Base-by-base conservation (phyloP, 1,284 basidiomycete species). In the Afroboletus lepidellus region DNA sequence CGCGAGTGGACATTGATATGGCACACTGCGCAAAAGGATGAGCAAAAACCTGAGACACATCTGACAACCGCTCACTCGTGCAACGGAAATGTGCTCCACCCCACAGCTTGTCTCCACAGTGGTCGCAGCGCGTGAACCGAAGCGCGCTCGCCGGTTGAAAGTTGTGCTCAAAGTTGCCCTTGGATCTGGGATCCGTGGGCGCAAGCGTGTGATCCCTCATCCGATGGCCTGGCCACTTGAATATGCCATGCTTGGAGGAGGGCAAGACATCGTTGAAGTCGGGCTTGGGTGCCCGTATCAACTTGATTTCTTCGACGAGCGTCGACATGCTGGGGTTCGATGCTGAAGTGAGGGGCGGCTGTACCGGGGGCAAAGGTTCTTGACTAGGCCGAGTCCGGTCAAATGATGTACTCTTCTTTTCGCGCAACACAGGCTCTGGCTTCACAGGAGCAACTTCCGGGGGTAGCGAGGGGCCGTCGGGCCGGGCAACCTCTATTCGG, bases 101-200 rank as follows among this genome's bases (percentile, higher is more conserved):
- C 94, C 95, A 99, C 87, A 99, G 87, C 77, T 98, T 99, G 66
- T 98, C 97, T 36, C 88, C 87, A 68, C 96, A 99, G 52, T 96
- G 87, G 65, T 98, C 94, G 68, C 96, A 99, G 41, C 92, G 80
- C 16, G 92, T 87, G 51, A 97, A 91, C 30, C 94, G 83, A 55
- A 99, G 76, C 21, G 94, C 84, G 64, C 87, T 96, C 63, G 93
- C 78, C 56, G 91, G 92, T 68, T 94, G 90, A 78, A 98, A 98
- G 54, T 81, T 81, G 69, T 99, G 96, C 57, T 90, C 86, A 38
- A 73, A 57, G 47, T 69, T 74, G 48, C 71, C 72, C 71, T 78
- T 83, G 54, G 65, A 62, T 60, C 70, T 80, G 59, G 58, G 63
- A 44, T 76, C 76, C 45, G 41, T 44, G 18, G 48, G 34, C n/a